These are phyloP conservation scores for Solanum piurae DNA, from an alignment of 257 asterid species.

Conservation along the genomic window DNA sequence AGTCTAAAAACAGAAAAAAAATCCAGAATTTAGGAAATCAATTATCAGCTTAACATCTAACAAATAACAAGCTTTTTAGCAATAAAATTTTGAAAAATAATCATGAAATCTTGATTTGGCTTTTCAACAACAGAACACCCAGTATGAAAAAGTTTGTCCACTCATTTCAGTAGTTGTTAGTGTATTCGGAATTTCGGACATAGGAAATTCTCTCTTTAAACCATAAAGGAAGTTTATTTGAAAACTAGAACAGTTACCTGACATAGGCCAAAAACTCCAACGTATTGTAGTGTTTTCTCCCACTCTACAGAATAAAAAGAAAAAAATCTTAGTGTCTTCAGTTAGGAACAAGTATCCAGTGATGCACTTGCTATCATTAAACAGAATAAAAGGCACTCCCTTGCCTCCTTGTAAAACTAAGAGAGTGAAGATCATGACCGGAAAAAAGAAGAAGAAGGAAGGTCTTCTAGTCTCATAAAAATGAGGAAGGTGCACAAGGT, in stretches of 20 bases:
- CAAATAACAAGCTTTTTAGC: neutral
- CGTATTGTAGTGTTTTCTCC: slow-evolving; percentile 67
- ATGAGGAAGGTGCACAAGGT: neutral
- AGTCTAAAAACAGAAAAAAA: slow-evolving; percentile 35
- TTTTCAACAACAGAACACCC: neutral
- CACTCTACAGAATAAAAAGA: slow-evolving; percentile 44
- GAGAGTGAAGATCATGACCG: neutral
- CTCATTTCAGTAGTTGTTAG: neutral
- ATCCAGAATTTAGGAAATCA: neutral
- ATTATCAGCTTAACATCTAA: neutral
- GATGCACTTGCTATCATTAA: neutral
- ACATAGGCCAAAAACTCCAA: slow-evolving; percentile 55
- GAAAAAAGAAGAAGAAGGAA: neutral
- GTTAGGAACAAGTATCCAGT: neutral
- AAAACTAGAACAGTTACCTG: slow-evolving; percentile 36
- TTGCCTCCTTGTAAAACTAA: neutral
- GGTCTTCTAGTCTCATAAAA: neutral
- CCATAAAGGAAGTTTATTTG: neutral
- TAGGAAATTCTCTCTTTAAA: neutral
- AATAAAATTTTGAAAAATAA: neutral
- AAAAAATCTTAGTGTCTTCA: slow-evolving; percentile 2
- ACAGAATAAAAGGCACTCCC: neutral
- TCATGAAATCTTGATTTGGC: neutral
- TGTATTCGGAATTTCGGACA: neutral
- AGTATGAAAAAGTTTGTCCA: neutral